These are phyloP conservation scores for Mycena sp. DNA, from an alignment of 1,284 basidiomycete species.

Conservation along the genomic window DNA sequence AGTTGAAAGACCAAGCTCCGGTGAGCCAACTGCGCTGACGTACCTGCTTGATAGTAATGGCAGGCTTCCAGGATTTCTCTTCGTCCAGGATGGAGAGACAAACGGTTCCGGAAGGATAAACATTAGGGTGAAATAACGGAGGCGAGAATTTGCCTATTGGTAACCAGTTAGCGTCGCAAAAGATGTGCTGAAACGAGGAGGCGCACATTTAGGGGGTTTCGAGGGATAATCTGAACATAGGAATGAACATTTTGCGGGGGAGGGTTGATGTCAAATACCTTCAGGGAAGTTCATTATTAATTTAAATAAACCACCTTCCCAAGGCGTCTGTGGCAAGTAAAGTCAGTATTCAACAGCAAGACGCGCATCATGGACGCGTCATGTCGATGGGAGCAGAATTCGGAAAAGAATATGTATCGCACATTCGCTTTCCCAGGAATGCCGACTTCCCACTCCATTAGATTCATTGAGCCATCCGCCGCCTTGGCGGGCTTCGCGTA, in stretches of 20 bases:
- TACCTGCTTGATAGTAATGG: slow-evolving; percentile 99
- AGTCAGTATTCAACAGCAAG: slow-evolving; percentile 17
- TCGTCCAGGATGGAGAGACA: slow-evolving; percentile 98
- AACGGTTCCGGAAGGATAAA: slow-evolving; percentile 98
- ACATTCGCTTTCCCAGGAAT: slow-evolving; percentile 89
- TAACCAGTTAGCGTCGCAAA: background rate
- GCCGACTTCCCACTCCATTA: slow-evolving; percentile 98
- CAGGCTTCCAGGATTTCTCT: slow-evolving; percentile 99
- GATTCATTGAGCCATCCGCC: slow-evolving; percentile 92
- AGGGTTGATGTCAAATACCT: slow-evolving; percentile 57
- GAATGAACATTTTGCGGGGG: background rate
- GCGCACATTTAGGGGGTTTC: slow-evolving; percentile 93
- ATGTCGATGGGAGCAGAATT: slow-evolving; percentile 10
- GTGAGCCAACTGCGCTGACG: slow-evolving; percentile 33
- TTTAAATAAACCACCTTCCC: slow-evolving; percentile 97
- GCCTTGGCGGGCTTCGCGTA: slow-evolving; percentile 93
- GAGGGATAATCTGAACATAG: slow-evolving; percentile 84
- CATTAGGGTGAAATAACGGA: slow-evolving; percentile 97
- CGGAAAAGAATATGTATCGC: slow-evolving; percentile 45
- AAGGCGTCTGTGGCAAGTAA: slow-evolving; percentile 77
- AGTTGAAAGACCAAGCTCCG: slow-evolving; percentile 4
- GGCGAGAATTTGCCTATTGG: slow-evolving; percentile 93
- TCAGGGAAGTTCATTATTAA: slow-evolving; percentile 95
- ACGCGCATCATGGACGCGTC: slow-evolving; percentile 23
- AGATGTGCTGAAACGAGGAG: slow-evolving; percentile 2